A percentile compares a stretch with the other conserved stretches of the same genome.
Evolutionary conservation across 2,329 filamentous ascomycete genomes (phyloP).

Genomic region (Raffaelea ambrosiae): DNA sequence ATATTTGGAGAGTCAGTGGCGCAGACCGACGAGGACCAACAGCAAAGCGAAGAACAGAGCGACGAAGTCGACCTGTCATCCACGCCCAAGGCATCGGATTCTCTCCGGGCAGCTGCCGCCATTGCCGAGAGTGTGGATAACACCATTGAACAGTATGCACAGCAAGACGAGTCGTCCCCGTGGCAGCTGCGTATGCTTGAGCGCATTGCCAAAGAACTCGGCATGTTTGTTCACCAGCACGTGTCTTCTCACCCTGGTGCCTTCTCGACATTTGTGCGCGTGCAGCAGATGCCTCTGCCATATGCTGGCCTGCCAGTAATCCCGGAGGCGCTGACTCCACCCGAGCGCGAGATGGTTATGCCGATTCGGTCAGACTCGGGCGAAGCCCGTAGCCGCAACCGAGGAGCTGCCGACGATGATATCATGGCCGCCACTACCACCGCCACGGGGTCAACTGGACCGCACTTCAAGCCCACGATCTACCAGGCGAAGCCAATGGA

Average conservation of each 20-base stretch:
- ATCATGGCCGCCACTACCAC: conserved; percentile 6
- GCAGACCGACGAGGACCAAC: conserved; percentile 23
- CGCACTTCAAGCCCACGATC: conserved; percentile 42
- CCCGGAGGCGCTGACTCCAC: conserved; percentile 36
- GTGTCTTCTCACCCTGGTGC: conserved; percentile 75
- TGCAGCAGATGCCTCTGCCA: conserved; percentile 57
- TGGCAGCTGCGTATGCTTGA: conserved; percentile 79
- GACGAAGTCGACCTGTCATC: conserved; percentile 26
- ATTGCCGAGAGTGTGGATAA: conserved; percentile 8
- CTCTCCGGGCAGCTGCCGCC: conserved; percentile 14
- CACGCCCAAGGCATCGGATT: conserved; percentile 34
- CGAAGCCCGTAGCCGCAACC: conserved; percentile 8
- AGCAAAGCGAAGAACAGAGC: conserved; percentile 15
- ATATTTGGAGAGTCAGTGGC: conserved; percentile 77
- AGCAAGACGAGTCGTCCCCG: conserved; percentile 21
- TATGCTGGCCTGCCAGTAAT: conserved; percentile 71
- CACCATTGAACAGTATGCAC: conserved; percentile 10
- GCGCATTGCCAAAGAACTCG: conserved; percentile 78
- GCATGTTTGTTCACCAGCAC: conserved; percentile 71
- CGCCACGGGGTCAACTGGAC: conserved; percentile 25
- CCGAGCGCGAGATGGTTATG: conserved; percentile 4
- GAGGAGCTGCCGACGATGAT: background rate
- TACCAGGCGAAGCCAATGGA: conserved; percentile 26
- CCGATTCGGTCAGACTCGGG: too few relatives aligned
- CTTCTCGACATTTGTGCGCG: conserved; percentile 69